Evolutionary conservation across 1,139 yeast genomes (phyloP).

Genomic region (Arxiozyma heterogenica): DNA sequence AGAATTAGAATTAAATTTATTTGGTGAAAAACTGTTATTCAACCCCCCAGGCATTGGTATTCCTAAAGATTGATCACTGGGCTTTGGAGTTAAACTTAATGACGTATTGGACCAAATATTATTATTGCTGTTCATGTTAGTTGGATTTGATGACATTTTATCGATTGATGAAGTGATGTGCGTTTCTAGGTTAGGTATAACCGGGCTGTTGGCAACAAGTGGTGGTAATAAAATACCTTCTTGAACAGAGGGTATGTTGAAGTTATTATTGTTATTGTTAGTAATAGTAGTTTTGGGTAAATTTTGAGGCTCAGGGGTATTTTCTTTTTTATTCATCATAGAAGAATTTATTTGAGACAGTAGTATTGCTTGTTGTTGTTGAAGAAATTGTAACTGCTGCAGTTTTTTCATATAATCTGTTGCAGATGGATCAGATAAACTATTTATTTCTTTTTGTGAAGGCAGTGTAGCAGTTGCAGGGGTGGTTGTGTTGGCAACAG

Average conservation of each 20-base stretch:
- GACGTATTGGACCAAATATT: neutral
- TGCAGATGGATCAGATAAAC: neutral
- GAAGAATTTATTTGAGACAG: constrained; percentile 5
- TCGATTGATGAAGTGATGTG: neutral
- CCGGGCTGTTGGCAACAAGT: constrained; percentile 2
- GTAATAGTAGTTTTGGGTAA: neutral
- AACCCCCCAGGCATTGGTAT: constrained; percentile 7
- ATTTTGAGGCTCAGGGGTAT: neutral
- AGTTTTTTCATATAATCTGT: constrained; percentile 7
- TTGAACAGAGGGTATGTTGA: neutral
- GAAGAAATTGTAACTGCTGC: constrained; percentile 10
- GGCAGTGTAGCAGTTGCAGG: neutral
- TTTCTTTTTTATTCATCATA: neutral
- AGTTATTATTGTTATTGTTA: neutral
- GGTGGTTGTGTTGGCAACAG: neutral
- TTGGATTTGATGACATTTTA: neutral
- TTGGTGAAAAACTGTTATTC: constrained; percentile 7
- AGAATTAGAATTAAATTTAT: constrained; percentile 3
- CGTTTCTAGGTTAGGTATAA: neutral
- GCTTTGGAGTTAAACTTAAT: neutral
- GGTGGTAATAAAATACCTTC: constrained; percentile 10
- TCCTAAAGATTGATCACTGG: constrained; percentile 6
- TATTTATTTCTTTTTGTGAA: neutral
- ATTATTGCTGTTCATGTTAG: neutral
- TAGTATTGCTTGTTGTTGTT: constrained; percentile 8